A percentile compares a stretch with the other conserved stretches of the same genome.
Conservation (phyloP, 73 alveolate genomes). For the Paramecium sexaurelia region DNA sequence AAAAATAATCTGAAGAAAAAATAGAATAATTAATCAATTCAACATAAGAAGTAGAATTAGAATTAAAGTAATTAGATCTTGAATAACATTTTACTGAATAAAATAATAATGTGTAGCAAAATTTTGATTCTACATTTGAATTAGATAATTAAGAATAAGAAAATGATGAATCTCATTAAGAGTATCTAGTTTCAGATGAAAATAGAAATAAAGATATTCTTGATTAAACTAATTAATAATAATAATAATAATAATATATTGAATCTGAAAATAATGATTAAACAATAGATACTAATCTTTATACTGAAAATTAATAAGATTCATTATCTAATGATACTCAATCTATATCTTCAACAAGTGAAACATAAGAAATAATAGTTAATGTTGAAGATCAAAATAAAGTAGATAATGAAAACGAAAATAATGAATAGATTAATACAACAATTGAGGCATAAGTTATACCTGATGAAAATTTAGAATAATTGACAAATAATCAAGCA, state of each 20-base stretch:
- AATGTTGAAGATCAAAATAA: background rate
- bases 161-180: slow-evolving; percentile 10
- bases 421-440: background rate
- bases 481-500: background rate
- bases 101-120: background rate
- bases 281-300: background rate
- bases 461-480: background rate
- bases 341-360: background rate
- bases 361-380: background rate
- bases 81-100: background rate
- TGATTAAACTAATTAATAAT: background rate
- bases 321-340: background rate
- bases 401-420: background rate
- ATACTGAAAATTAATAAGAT: background rate
- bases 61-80: background rate
- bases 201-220: background rate
- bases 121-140: too few species aligned
- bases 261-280: background rate
- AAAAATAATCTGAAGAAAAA: background rate
- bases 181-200: background rate
- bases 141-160: too few species aligned
- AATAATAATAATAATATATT: background rate
- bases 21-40: background rate
- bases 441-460: background rate
- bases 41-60: background rate